A percentile compares a stretch with the other conserved stretches of the same genome.
Conservation (phyloP, 257 asterid species). For the Solanum dulcamara region DNA sequence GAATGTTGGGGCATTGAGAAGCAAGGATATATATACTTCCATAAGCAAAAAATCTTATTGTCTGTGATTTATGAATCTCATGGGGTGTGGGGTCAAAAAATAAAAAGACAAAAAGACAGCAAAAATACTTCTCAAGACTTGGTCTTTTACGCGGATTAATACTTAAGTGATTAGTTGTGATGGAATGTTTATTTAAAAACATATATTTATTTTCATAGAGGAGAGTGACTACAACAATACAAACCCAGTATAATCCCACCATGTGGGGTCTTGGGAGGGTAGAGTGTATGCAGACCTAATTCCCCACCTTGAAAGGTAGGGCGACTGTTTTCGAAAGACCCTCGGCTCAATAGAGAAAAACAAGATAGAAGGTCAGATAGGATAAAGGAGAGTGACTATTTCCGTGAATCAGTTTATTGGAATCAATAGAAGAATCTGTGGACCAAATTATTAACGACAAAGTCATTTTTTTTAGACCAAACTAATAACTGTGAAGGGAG, state of each 20-base stretch:
- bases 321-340: too few species aligned
- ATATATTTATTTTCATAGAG: neutral
- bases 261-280: too few species aligned
- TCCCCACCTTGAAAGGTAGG: too few species aligned
- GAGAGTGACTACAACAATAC: neutral
- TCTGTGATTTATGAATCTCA: neutral
- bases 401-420: neutral
- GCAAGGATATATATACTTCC: neutral
- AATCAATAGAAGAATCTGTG: too few species aligned
- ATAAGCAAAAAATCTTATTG: neutral
- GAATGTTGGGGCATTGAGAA: neutral
- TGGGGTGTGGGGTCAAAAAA: neutral
- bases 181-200: neutral
- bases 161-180: neutral
- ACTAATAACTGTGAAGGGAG: neutral
- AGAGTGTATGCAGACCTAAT: too few species aligned
- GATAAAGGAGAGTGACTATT: neutral
- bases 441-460: neutral
- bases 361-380: too few species aligned
- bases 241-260: too few species aligned
- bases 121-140: neutral
- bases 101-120: neutral
- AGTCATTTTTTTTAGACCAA: neutral
- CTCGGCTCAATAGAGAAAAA: too few species aligned
- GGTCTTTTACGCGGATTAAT: neutral